A percentile compares a stretch with the other conserved stretches of the same genome.
Evolutionary conservation across 2,329 filamentous ascomycete genomes (phyloP).

Genomic region (Diaporthe destruens): DNA sequence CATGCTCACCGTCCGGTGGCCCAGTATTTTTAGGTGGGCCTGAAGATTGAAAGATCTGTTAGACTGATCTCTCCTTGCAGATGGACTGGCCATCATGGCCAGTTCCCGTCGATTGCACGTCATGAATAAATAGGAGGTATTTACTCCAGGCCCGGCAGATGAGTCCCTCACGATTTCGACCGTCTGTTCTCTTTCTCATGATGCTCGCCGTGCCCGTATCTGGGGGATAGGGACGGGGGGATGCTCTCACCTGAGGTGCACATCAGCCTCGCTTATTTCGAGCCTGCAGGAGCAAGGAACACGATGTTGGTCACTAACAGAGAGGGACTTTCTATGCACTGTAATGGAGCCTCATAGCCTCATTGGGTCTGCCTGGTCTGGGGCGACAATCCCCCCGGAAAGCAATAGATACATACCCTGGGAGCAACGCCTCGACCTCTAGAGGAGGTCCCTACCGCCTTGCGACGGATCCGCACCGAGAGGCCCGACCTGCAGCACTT

Average conservation of each 20-base stretch:
- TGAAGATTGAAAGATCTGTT: neutral
- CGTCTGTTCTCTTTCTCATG: neutral
- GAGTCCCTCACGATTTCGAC: neutral
- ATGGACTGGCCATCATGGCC: neutral
- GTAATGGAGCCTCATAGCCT: slow-evolving; percentile 2
- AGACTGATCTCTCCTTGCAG: neutral
- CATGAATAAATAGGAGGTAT: neutral
- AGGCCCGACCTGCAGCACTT: neutral
- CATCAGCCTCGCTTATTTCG: neutral
- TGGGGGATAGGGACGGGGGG: neutral
- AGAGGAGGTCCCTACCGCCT: neutral
- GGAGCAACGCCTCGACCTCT: neutral
- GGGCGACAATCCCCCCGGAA: neutral
- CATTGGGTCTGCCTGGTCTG: neutral
- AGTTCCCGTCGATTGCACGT: neutral
- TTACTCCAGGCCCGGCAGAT: neutral
- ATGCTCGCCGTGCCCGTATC: neutral
- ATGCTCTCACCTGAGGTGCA: neutral
- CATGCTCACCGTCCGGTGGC: slow-evolving; percentile 20
- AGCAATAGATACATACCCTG: neutral
- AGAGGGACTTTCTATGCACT: slow-evolving; percentile 16
- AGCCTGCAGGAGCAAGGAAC: neutral
- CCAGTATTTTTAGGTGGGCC: slow-evolving; percentile 18
- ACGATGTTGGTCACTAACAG: slow-evolving; percentile 17
- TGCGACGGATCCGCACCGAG: slow-evolving; percentile 14